phyloP scores from a whole-genome alignment of 148 eudicot genomes.

The Rhododendron henanense region DNA sequence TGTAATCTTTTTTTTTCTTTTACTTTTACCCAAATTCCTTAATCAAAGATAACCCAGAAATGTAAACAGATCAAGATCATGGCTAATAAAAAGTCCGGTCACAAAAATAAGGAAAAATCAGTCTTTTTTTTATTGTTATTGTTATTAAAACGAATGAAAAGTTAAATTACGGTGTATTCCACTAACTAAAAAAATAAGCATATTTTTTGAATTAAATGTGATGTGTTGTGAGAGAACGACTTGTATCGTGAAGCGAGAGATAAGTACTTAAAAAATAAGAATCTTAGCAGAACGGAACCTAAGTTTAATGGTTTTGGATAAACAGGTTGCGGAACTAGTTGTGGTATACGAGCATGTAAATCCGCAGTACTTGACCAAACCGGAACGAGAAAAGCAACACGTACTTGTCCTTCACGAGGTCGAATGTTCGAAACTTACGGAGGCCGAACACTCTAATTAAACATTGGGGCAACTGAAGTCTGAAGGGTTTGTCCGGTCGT shows the following conservation, averaged over 20 bases:
- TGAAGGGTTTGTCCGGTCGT: neutral
- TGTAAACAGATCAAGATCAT: neutral
- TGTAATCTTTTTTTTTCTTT: neutral
- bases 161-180: neutral
- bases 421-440: too few relatives aligned
- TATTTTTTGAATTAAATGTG: too few relatives aligned
- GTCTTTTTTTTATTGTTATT: too few relatives aligned
- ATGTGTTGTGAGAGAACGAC: too few relatives aligned
- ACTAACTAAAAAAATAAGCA: too few relatives aligned
- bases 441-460: too few relatives aligned
- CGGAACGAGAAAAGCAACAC: too few relatives aligned
- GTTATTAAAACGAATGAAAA: too few relatives aligned
- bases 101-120: neutral
- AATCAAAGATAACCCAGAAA: neutral
- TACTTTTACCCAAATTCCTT: neutral
- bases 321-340: neutral
- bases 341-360: neutral
- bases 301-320: neutral
- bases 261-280: too few relatives aligned
- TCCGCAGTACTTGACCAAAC: neutral
- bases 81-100: neutral
- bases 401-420: neutral
- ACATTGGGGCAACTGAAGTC: too few relatives aligned
- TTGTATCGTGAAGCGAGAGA: too few relatives aligned
- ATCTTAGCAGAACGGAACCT: rapidly evolving